Evolutionary conservation across 495 filamentous ascomycete species (phyloP).

Genomic region (Friedmanniomyces endolithicus): DNA sequence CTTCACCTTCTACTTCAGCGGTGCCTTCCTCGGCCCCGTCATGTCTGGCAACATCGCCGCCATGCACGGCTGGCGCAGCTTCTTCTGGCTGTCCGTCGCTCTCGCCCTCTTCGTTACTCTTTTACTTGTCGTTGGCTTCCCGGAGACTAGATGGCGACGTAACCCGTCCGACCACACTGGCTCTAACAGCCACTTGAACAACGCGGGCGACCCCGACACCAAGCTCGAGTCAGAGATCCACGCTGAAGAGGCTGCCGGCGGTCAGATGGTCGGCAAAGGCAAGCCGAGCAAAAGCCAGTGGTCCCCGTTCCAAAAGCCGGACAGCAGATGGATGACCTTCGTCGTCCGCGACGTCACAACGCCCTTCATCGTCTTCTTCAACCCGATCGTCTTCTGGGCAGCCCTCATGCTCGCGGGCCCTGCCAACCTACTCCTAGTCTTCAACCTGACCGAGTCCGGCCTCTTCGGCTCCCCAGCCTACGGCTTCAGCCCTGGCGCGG

Average conservation of each 20-base stretch:
- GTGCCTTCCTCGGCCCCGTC: conserved; percentile 39
- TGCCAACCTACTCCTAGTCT: conserved; percentile 46
- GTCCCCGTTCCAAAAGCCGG: conserved; percentile 34
- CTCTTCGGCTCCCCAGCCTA: conserved; percentile 46
- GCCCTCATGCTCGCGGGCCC: conserved; percentile 46
- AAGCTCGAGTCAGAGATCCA: conserved; percentile 10
- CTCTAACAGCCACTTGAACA: neutral
- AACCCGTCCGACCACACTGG: conserved; percentile 5
- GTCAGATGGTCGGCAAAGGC: conserved; percentile 33
- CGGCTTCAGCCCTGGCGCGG: conserved; percentile 38
- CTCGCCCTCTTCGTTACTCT: conserved; percentile 37
- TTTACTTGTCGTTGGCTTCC: conserved; percentile 41
- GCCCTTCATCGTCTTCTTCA: conserved; percentile 43
- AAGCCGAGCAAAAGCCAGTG: conserved; percentile 43
- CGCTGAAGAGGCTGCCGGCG: neutral
- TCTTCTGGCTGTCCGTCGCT: conserved; percentile 43
- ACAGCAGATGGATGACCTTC: conserved; percentile 31
- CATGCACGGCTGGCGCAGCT: conserved; percentile 42
- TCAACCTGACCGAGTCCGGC: conserved; percentile 50
- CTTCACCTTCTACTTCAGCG: conserved; percentile 28
- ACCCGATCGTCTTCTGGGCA: conserved; percentile 49
- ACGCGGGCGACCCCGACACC: neutral
- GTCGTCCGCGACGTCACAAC: conserved; percentile 33
- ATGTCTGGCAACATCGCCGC: conserved; percentile 45
- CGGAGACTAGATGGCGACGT: conserved; percentile 49